A percentile compares a stretch with the other conserved stretches of the same genome.
These are phyloP conservation scores for Jacaranda copaia DNA, from an alignment of 257 asterid species.

Conservation along the genomic window DNA sequence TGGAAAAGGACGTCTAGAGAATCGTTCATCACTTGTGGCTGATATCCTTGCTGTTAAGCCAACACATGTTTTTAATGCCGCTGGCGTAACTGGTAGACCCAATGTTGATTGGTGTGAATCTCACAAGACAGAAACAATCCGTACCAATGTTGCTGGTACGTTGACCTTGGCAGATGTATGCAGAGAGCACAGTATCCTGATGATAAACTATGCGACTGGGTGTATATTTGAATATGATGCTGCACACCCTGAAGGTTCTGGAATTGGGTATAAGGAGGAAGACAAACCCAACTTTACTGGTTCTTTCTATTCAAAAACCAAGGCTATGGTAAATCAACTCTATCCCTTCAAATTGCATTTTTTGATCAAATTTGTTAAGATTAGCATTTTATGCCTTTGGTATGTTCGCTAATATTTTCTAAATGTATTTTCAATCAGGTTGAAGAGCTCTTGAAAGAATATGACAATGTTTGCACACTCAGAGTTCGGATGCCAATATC, in stretches of 20 bases:
- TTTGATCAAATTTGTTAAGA: background rate
- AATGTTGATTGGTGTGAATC: constrained; percentile 77
- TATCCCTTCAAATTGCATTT: background rate
- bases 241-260: constrained; percentile 64
- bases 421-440: constrained; percentile 43
- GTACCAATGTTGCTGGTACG: constrained; percentile 67
- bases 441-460: constrained; percentile 64
- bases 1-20: constrained; percentile 67
- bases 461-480: constrained; percentile 62
- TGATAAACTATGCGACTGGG: constrained; percentile 70
- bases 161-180: constrained; percentile 66
- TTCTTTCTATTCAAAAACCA: constrained; percentile 73
- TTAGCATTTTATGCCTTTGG: constrained; percentile 1
- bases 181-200: constrained; percentile 54
- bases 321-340: constrained; percentile 60
- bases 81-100: constrained; percentile 74
- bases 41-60: constrained; percentile 61
- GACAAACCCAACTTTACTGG: constrained; percentile 65
- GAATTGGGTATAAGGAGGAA: constrained; percentile 71
- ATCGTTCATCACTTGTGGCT: constrained; percentile 50
- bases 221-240: constrained; percentile 72
- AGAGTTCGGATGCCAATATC: constrained; percentile 69
- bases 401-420: constrained; percentile 14
- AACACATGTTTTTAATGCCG: constrained; percentile 70
- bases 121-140: constrained; percentile 64